Evolutionary conservation across 768 basidiomycete species (phyloP), one percentile per base, ranked within the genome.

Genomic region (Sporobolomyces roseus): DNA sequence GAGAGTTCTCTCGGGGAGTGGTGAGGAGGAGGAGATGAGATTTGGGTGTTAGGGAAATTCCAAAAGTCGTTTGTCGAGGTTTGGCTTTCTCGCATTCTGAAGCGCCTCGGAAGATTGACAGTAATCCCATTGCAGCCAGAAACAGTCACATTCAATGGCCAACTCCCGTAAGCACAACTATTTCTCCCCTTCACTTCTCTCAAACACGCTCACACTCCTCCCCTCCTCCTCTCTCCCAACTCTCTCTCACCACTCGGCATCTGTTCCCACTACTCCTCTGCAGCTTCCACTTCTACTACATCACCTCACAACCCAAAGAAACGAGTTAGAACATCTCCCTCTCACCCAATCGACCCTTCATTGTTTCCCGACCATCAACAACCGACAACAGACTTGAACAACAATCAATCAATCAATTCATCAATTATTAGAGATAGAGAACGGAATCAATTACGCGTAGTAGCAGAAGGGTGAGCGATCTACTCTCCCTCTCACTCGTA

Each of bases 291-390:
- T 5, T 36, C 6, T 19, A 32, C 32, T 33, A 1, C 30, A 14
- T 3, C 25, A 38, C 54, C 3, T 6, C 6, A 21, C 33, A 41
- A 23, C 6, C 4, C 54, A 10, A 41, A 41, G 17, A 50, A 21
- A 46, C 49, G 27, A 27, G n/a, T 27, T 16, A 25, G n/a, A 50
- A 29, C 52, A 36, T 32, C 32, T 6, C 32, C 27, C 7, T 16
- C 25, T 8, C 35, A 16, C 27, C 4, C 25, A 27, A 3, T 59
- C 2, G 56, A 59, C 29, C 58, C 45, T 32, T 46, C 58, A 14
- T 45, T 60, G 43, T 48, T 60, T 12, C 58, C 58, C 25, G 58
- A 60, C 45, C 58, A 60, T 25, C 58, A 60, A 30, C 58, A 60
- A 60, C 58, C 43, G 23, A 33, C 45, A 49, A 19, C 25, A 19